Base-by-base conservation (phyloP, 2,329 filamentous ascomycete genomes). In the Aschersonia sp. region DNA sequence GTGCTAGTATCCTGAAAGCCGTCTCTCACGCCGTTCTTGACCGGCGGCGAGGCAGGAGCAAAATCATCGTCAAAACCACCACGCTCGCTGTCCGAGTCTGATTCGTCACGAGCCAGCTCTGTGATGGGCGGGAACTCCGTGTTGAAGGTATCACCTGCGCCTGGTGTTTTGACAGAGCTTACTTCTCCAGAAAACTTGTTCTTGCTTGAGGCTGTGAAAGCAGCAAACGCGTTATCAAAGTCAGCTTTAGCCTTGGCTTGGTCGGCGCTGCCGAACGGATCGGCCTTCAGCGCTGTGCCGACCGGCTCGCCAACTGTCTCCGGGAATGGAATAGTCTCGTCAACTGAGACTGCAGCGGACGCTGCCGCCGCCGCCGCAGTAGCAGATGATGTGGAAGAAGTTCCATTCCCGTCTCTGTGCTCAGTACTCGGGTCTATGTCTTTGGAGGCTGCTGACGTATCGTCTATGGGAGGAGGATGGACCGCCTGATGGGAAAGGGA, bases 41-140 rank as follows among this genome's bases (percentile, higher is more conserved):
- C 55, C 30, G 62, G 59, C 30, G 72, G 70, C 4, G 74, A 75
- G 2, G 77, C 75, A 10, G 85, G 80, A 0, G 85, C 82, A 61
- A 97, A 97, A 63, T 96, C 84, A 60, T 98, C 92, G 45, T 94
- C 91, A 59, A 97, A 97, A 0, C 89, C 88, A 42, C 86, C 88
- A 45, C 78, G 77, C 45, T 87, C 85, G 51, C 79, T 85, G 48
- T 81, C 83, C 31, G 82, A 84, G 50, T 94, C 88, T 31, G 85
- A 89, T n/a, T 94, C 84, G 28, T 91, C 86, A 31, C 80, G 75
- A 52, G 85, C 84, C 50, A 96, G 68, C 61, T 91, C 87, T n/a
- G 84, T 82, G 51, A 97, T 95, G 1, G 91, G 92, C 32, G 92
- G 92, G 60, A 97, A 97, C 61, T 97, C 92, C 29, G 79, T 74